Evolutionary conservation across 2,329 filamentous ascomycete species (phyloP), one percentile per base, ranked within the genome.

Genomic region (Penicillium sp.): DNA sequence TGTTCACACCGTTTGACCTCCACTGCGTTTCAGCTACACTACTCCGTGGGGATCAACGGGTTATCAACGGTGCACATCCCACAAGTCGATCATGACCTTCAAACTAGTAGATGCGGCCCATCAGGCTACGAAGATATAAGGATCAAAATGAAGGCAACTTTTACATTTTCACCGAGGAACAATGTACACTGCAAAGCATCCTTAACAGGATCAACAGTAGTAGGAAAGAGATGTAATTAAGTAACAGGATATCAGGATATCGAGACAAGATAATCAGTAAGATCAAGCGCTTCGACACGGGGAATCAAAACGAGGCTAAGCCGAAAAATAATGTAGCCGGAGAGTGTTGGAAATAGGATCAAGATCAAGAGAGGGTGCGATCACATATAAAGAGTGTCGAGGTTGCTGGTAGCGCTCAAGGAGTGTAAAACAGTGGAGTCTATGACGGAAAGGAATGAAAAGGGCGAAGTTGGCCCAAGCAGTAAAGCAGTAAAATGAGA

Each of bases 291-390:
- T 54, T 58, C 50, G 50, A 55, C 39, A 63, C 49, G 59, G 63
- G 64, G 64, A 66, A 65, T 67, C 61, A 63, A 62, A 42, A 57
- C 50, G 45, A 55, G 37, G 63, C 58, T 51, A 27, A 31, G 23
- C 27, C 43, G 13, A 43, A 27, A 45, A 10, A 27, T 26, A 54
- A 50, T 35, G 60, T 33, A 51, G 37, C 51, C 27, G 46, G 19
- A 53, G 43, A 39, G 43, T 51, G 39, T 57, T 60, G 35, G 33
- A 50, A 37, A 50, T 63, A 57, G 55, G 53, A 54, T 57, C 44
- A 31, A 57, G 21, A 27, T 27, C 25, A n/a, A 29, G 37, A 45
- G 31, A 42, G 54, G 55, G 51, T 55, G 45, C 27, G 54, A 59
- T 61, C 53, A 48, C 37, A 43, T 10, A 43, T 53, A 65, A 64